Conservation (phyloP, 495 filamentous ascomycete genomes). For the Podospora sp. region DNA sequence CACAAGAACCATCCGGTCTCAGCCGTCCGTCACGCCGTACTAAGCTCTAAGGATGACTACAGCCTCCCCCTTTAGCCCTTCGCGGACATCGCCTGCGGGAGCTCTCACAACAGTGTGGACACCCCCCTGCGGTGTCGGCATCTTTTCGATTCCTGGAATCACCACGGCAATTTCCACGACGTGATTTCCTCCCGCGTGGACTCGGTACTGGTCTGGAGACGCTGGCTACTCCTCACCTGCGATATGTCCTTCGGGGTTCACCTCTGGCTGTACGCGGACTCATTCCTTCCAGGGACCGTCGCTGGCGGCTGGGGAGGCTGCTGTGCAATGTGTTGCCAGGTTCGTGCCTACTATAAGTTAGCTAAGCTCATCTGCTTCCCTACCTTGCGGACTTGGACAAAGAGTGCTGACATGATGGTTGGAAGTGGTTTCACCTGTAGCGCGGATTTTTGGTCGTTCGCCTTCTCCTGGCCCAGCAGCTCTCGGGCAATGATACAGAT, state of each 20-base stretch:
- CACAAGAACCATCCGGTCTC: too few species aligned
- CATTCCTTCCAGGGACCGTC: background rate
- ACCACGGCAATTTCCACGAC: background rate
- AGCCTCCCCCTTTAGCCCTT: too few species aligned
- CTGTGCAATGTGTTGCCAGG: background rate
- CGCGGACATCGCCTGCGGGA: background rate
- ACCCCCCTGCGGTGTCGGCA: background rate
- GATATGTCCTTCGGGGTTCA: background rate
- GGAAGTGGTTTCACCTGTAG: background rate
- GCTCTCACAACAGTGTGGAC: background rate
- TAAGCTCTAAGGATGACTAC: too few species aligned
- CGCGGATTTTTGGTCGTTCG: background rate
- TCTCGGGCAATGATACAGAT: background rate
- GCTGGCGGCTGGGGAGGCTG: background rate
- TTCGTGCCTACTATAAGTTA: too few species aligned
- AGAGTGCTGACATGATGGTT: too few species aligned
- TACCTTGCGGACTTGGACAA: too few species aligned
- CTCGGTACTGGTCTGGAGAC: background rate
- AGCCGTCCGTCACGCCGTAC: too few species aligned
- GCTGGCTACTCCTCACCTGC: background rate
- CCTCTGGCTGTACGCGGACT: background rate
- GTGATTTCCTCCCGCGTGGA: background rate
- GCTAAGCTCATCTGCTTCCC: too few species aligned
- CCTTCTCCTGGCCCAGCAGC: too few species aligned
- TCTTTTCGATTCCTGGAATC: background rate